Evolutionary conservation across 306 rosid genomes (phyloP), one percentile per base, ranked within the genome.

Genomic region (Citrullus mucosospermus): DNA sequence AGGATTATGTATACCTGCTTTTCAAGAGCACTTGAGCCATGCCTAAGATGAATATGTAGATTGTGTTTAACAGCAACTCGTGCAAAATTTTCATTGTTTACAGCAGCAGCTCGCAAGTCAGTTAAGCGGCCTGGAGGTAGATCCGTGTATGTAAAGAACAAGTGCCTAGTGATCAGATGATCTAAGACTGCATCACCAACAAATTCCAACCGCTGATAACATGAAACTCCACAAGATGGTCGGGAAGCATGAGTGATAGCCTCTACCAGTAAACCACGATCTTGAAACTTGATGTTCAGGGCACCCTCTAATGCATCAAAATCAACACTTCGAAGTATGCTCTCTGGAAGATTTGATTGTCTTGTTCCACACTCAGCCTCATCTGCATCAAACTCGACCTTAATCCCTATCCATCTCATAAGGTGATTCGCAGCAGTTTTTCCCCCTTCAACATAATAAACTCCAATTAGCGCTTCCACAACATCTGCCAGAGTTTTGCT

Each of bases 401-500:
- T 91, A 88, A 95, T 95, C 80, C 97, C 99, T 78, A 88, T 81
- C 99, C 99, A 95, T 84, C 88, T 92, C 99, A 95, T 95, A 39
- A 95, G 93, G 81, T 95, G 97, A 83, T 95, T 92, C 66, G 97
- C 97, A 80, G 97, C 96, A 57, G 55, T 75, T 83, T 88, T 95
- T 82, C 99, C 97, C 44, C 96, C 99, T 85, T 91, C 91, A 36
- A 95, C 99, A 72, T 95, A 95, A 88, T 92, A 95, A 55, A 95
- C 91, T 57, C 99, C 97, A 80, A 95, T 95, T 56, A 95, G 92
- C 17, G 97, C 97, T 85, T 95, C 99, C 17, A 91, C 99, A 58
- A 95, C 99, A 85, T 95, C 99, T 18, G 99, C 99, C 57, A 95
- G 99, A 69, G 99, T 95, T 88, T 95, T 95, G 91, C 99, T 95